These are phyloP conservation scores for Aulographum hederae DNA, from an alignment of 2,329 filamentous ascomycete genomes.

Conservation along the genomic window DNA sequence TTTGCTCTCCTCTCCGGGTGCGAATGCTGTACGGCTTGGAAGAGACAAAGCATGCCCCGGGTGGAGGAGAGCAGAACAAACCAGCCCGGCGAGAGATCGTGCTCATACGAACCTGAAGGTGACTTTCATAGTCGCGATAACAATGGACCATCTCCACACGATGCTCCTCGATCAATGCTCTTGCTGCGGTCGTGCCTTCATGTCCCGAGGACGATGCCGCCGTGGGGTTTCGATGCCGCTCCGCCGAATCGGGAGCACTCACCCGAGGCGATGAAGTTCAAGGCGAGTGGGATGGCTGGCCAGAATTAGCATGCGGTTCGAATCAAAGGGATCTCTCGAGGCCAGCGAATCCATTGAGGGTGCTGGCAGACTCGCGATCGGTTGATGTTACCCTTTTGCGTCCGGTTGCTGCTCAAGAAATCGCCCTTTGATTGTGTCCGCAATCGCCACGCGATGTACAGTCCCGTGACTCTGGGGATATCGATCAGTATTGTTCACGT, in stretches of 20 bases:
- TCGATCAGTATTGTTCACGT: too few species aligned
- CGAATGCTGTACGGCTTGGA: too few species aligned
- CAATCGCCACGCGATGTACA: conserved; percentile 35
- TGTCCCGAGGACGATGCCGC: background rate
- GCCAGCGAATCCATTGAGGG: background rate
- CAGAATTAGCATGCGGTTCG: conserved; percentile 9
- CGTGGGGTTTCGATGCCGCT: too few species aligned
- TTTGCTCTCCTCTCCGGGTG: too few species aligned
- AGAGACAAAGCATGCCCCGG: too few species aligned
- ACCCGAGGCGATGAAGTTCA: conserved; percentile 87
- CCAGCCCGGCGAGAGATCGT: too few species aligned
- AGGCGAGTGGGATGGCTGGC: conserved; percentile 57
- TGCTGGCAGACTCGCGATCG: conserved; percentile 5
- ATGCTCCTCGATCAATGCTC: conserved; percentile 1
- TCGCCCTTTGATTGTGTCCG: conserved; percentile 48
- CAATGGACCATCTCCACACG: too few species aligned
- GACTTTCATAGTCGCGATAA: too few species aligned
- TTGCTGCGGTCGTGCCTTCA: too few species aligned
- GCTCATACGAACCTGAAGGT: too few species aligned
- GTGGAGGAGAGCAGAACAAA: too few species aligned
- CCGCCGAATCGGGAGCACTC: too few species aligned
- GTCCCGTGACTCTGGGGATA: conserved; percentile 41
- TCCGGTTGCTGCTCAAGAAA: conserved; percentile 60
- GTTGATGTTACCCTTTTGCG: conserved; percentile 55
- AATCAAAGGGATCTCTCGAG: conserved; percentile 13